Conservation (phyloP, 2,329 filamentous ascomycete species). For the Phoma sp. region DNA sequence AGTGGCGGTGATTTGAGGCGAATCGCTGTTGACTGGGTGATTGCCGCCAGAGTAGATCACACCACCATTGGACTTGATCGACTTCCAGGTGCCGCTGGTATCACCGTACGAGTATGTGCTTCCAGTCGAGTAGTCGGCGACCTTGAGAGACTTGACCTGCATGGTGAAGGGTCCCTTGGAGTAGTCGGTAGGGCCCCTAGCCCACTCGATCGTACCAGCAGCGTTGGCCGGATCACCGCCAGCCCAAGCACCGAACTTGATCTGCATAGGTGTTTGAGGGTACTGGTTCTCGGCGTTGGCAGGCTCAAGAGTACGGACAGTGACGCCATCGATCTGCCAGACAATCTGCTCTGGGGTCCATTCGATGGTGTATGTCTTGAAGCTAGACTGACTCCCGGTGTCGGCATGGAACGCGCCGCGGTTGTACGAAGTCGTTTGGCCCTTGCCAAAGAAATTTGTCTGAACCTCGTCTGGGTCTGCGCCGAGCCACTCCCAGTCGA, state of each 20-base stretch:
- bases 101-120: constrained; percentile 83
- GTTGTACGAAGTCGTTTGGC: constrained; percentile 82
- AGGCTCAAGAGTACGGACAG: constrained; percentile 76
- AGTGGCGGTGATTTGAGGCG: constrained; percentile 68
- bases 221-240: constrained; percentile 84
- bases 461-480: constrained; percentile 80
- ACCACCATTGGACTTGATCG: constrained; percentile 82
- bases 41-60: constrained; percentile 69
- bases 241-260: constrained; percentile 91
- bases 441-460: constrained; percentile 97
- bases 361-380: constrained; percentile 87
- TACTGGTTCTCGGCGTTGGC: constrained; percentile 78
- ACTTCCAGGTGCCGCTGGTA: constrained; percentile 77
- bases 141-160: constrained; percentile 75
- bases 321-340: constrained; percentile 82
- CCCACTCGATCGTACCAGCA: constrained; percentile 86
- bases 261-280: constrained; percentile 92
- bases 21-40: constrained; percentile 59
- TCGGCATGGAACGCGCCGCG: constrained; percentile 80
- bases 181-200: constrained; percentile 85
- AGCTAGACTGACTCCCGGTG: constrained; percentile 71
- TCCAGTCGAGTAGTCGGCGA: constrained; percentile 94
- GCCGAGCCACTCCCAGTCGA: constrained; percentile 97
- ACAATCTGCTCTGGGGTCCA: constrained; percentile 87
- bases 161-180: constrained; percentile 83